A percentile compares a stretch with the other conserved stretches of the same genome.
Evolutionary conservation across 805 yeast species (phyloP).

Genomic region (Monosporozyma solicola): DNA sequence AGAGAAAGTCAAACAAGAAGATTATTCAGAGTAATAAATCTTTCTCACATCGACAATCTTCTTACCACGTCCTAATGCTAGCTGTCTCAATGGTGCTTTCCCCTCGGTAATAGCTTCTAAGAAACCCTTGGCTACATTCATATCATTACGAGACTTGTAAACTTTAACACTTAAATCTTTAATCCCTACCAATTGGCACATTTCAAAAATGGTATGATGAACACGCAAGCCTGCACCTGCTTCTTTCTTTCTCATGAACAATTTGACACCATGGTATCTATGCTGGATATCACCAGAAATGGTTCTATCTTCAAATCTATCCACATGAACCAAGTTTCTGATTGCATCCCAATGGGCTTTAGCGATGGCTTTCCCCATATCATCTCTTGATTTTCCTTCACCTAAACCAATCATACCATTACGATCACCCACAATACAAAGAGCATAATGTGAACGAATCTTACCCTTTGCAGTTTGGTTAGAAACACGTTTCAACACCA

Average conservation of each 20-base stretch:
- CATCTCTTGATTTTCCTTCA: constrained; percentile 82
- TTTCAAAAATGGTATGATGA: constrained; percentile 80
- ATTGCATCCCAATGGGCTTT: constrained; percentile 94
- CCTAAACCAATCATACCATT: constrained; percentile 94
- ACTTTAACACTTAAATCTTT: constrained; percentile 88
- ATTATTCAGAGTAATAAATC: constrained; percentile 58
- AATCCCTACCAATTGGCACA: constrained; percentile 89
- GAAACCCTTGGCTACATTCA: constrained; percentile 89
- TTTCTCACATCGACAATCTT: constrained; percentile 88
- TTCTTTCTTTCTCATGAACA: constrained; percentile 77
- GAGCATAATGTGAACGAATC: constrained; percentile 68
- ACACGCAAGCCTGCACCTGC: constrained; percentile 92
- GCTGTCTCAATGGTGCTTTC: constrained; percentile 76
- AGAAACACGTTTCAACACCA: constrained; percentile 70
- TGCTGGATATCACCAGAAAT: constrained; percentile 74
- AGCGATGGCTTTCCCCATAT: constrained; percentile 60
- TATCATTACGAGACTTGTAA: constrained; percentile 83
- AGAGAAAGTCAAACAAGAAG: background rate
- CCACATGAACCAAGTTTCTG: constrained; percentile 69
- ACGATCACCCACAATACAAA: constrained; percentile 86
- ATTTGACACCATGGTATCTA: constrained; percentile 79
- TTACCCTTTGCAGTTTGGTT: constrained; percentile 92
- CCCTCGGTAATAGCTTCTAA: constrained; percentile 67
- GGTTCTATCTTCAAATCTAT: constrained; percentile 87
- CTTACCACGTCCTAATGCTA: constrained; percentile 90